These are phyloP conservation scores for Haplosporangium gracile DNA, from an alignment of 192 early-diverging fungal genomes.

Conservation along the genomic window DNA sequence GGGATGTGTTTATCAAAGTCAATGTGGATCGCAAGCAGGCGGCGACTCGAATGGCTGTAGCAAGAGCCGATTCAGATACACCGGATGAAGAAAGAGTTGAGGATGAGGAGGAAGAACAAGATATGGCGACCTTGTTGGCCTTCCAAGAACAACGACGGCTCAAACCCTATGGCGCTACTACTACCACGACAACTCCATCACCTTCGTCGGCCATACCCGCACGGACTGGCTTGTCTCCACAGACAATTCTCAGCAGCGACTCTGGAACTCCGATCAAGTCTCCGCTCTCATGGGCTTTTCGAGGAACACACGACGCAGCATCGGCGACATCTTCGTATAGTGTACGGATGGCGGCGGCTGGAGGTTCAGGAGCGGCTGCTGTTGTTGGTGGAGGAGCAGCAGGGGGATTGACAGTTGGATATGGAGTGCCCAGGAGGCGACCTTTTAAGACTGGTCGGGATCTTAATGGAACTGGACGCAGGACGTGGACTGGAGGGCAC, in stretches of 20 bases:
- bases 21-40: conserved; percentile 14
- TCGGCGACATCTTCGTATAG: conserved; percentile 16
- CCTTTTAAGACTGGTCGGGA: conserved; percentile 18
- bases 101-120: conserved; percentile 46
- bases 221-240: conserved; percentile 29
- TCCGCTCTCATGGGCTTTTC: conserved; percentile 42
- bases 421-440: conserved; percentile 28
- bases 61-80: not conserved
- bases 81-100: conserved; percentile 16
- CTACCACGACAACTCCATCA: conserved; percentile 20
- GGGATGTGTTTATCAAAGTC: conserved; percentile 49
- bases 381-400: conserved; percentile 10
- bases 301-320: conserved; percentile 17
- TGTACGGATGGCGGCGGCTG: conserved; percentile 27
- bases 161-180: conserved; percentile 27
- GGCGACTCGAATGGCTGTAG: not conserved
- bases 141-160: conserved; percentile 43
- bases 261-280: conserved; percentile 4
- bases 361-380: conserved; percentile 1
- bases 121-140: conserved; percentile 48
- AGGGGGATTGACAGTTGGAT: conserved; percentile 30
- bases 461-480: conserved; percentile 31
- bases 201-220: conserved; percentile 16
- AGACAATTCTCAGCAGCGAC: not conserved
- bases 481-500: conserved; percentile 53